Base-by-base conservation (phyloP, 2,329 filamentous ascomycete species). In the Aureobasidium sp. region DNA sequence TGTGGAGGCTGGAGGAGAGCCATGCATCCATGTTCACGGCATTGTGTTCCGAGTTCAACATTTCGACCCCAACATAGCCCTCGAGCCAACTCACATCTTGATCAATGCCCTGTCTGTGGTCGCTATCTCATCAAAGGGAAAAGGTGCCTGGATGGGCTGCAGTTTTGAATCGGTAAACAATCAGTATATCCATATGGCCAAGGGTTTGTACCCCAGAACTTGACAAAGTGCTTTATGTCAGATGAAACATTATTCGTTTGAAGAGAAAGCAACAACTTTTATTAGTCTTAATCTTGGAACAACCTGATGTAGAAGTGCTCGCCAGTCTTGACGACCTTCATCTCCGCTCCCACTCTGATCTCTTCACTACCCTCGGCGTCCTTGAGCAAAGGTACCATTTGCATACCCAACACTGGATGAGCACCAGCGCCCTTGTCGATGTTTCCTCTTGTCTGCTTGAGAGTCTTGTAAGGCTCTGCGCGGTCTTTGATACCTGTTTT, bases 401-500 rank as follows among this genome's bases (percentile, higher is more conserved):
- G 69, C 66, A 73, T 66, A 1, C 72, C 72, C 41, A 73, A 54
- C 51, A 67, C 70, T n/a, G 69, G 67, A 64, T 69, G 66, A 29
- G 68, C 67, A 34, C 68, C 67, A 1, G 70, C 71, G 9, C 68
- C 72, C 53, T 69, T 64, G 30, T 71, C 69, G 10, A 72, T 67
- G 14, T 39, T 9, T 50, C 68, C 66, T 51, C 70, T 65, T 21
- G 65, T 67, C 58, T 66, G 62, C 36, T 66, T 66, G 55, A 73
- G 47, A 7, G 72, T 71, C 13, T 62, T 63, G 36, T 67, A 67
- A 9, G 72, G 72, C 63, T 73, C 70, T 29, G 69, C 68, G 45
- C 61, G 63, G 54, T 73, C 70, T 65, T 64, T 68, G 39, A 79
- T 68, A n/a, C 82, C 88, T 6, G 77, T 85, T 21, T 77, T 76